Percentiles rank a stretch among this genome's conserved stretches.
These are phyloP conservation scores for Lactarius quietus DNA, from an alignment of 768 basidiomycete species.

Conservation along the genomic window DNA sequence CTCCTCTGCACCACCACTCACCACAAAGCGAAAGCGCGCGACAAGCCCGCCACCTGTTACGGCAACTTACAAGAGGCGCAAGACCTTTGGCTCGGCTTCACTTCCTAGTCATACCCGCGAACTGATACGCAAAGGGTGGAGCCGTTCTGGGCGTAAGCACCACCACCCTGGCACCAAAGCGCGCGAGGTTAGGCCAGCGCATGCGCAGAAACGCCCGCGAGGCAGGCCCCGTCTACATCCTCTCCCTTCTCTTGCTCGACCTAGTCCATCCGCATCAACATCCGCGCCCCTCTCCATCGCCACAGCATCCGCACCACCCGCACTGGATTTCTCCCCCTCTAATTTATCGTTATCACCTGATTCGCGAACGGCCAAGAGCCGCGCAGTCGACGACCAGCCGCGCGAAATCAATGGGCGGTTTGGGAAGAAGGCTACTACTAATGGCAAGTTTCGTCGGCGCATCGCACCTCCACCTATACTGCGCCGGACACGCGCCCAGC, in stretches of 20 bases:
- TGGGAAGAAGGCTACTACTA: conserved; percentile 54
- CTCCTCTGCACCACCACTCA: conserved; percentile 28
- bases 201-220: conserved; percentile 25
- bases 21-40: conserved; percentile 23
- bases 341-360: conserved; percentile 10
- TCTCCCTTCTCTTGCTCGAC: conserved; percentile 10
- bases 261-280: not conserved
- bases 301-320: conserved; percentile 16
- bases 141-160: conserved; percentile 34
- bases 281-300: not conserved
- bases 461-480: conserved; percentile 1
- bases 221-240: conserved; percentile 18
- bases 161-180: conserved; percentile 34
- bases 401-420: conserved; percentile 64
- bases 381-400: conserved; percentile 51
- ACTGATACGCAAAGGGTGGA: conserved; percentile 28
- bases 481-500: conserved; percentile 23
- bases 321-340: conserved; percentile 3
- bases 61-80: conserved; percentile 47
- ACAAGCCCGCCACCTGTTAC: conserved; percentile 17
- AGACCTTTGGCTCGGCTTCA: conserved; percentile 29
- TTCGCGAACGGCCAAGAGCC: conserved; percentile 39
- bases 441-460: conserved; percentile 39
- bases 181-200: conserved; percentile 32
- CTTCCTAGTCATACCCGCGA: conserved; percentile 25